Evolutionary conservation across 2,329 filamentous ascomycete genomes (phyloP), one percentile per base, ranked within the genome.

Genomic region (Ophiocordyceps australis): DNA sequence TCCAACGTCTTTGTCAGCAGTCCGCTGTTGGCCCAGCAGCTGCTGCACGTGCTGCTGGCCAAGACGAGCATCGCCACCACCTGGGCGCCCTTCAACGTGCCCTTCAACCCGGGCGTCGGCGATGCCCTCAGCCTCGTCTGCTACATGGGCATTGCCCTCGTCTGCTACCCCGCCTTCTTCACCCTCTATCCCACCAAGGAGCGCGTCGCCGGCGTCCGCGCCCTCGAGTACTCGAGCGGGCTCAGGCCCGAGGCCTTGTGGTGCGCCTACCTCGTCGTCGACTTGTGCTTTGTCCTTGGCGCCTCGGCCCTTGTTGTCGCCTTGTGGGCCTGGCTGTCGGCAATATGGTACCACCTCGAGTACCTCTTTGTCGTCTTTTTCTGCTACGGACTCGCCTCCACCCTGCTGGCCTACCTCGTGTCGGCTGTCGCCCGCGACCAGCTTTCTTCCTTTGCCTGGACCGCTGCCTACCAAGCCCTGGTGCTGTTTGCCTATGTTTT

Each of bases 151-250:
- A 60, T 94, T 7, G 79, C 75, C 2, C 71, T 91, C 49, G 62
- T 68, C 6, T 72, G 74, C 2, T 89, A 77, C 38, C 82, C 85
- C 1, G 81, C 76, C 10, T 85, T 94, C 56, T 91, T 93, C 39
- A 69, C 79, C 0, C 56, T 94, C 5, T 94, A 94, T 41, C 80
- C 82, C 1, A 92, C 81, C n/a, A 58, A 78, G 16, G 85, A 94
- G 47, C 65, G 82, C 15, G 57, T 82, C 9, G 59, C 72, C 25
- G 77, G 82, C 35, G 80, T 94, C 14, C 69, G 85, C 26, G 77
- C 78, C 11, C 57, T 94, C 17, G 76, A 94, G 47, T 94, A 92
- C 50, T 91, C 80, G 28, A 94, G 93, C 41, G 85, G 85, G 24
- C 82, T 93, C 16, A 64, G 79, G 9, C 74, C 79, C 1, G 57